phyloP scores from a whole-genome alignment of 2,329 filamentous ascomycete species.

The Nothomitra cinnamomea region DNA sequence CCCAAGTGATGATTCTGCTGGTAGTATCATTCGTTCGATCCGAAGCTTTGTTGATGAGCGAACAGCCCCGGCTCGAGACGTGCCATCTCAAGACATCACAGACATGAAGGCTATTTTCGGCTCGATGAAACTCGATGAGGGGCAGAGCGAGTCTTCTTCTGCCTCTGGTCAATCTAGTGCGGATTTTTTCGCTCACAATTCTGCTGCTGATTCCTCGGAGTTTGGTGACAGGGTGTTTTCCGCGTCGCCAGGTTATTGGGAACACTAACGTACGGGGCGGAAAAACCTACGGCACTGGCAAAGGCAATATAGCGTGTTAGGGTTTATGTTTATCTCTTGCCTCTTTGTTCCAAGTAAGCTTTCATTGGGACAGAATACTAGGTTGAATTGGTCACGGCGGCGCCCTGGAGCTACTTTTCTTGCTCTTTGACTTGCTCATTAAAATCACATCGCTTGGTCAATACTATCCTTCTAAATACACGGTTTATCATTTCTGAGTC shows the following conservation, averaged over 20 bases:
- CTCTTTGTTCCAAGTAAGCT: too few relatives aligned
- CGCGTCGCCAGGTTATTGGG: not conserved
- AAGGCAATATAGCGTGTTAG: too few relatives aligned
- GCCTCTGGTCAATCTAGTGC: not conserved
- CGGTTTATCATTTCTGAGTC: too few relatives aligned
- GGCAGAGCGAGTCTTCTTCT: not conserved
- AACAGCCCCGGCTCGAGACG: conserved; percentile 27
- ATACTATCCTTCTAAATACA: too few relatives aligned
- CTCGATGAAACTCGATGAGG: conserved; percentile 19
- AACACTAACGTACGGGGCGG: not conserved
- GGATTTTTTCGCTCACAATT: not conserved
- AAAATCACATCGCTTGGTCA: too few relatives aligned
- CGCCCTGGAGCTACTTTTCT: too few relatives aligned
- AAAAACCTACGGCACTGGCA: not conserved
- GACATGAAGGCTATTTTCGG: conserved; percentile 62
- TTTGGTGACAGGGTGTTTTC: not conserved
- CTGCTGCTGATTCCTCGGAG: not conserved
- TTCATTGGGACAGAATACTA: too few relatives aligned
- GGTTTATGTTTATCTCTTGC: too few relatives aligned
- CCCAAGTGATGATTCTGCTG: conserved; percentile 57
- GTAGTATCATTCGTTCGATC: conserved; percentile 51
- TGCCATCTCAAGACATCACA: conserved; percentile 41
- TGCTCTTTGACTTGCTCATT: too few relatives aligned
- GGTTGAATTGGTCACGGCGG: too few relatives aligned
- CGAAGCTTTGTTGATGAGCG: conserved; percentile 66